A percentile compares a stretch with the other conserved stretches of the same genome.
phyloP scores from a whole-genome alignment of 176 grass and related monocot species.

The Luzula sylvatica region DNA sequence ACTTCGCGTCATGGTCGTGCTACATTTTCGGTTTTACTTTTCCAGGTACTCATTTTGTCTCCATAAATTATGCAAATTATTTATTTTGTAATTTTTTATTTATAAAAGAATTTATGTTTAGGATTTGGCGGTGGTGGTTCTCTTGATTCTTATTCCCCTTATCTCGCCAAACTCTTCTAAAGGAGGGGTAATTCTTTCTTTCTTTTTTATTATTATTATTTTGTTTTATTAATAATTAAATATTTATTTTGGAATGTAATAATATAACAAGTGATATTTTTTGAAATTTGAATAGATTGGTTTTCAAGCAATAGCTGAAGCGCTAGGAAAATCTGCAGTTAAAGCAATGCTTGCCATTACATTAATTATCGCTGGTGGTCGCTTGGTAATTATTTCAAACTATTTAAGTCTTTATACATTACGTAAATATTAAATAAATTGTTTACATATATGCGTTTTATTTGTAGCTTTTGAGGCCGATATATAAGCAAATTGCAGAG shows the following conservation, averaged over 20 bases:
- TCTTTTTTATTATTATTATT: slow-evolving; percentile 9
- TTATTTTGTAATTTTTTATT: background rate
- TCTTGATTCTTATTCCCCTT: slow-evolving; percentile 94
- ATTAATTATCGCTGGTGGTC: slow-evolving; percentile 93
- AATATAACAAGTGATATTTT: too few relatives aligned
- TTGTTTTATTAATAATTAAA: slow-evolving; percentile 6
- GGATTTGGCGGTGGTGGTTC: slow-evolving; percentile 95
- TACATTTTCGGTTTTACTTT: slow-evolving; percentile 94
- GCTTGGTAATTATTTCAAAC: slow-evolving; percentile 52
- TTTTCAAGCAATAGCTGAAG: slow-evolving; percentile 98
- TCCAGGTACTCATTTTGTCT: slow-evolving; percentile 52
- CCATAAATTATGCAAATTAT: background rate
- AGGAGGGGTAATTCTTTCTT: slow-evolving; percentile 91
- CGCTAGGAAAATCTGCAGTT: slow-evolving; percentile 90
- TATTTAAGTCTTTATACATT: background rate
- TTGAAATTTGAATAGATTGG: slow-evolving; percentile 93
- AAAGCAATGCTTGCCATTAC: slow-evolving; percentile 95
- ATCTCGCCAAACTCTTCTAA: slow-evolving; percentile 97
- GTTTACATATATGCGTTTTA: background rate
- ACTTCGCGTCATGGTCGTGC: slow-evolving; percentile 96
- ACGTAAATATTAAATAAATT: background rate
- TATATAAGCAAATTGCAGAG: slow-evolving; percentile 98
- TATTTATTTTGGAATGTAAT: slow-evolving; percentile 5
- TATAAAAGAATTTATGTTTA: slow-evolving; percentile 21
- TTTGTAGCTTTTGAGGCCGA: slow-evolving; percentile 80